Evolutionary conservation across 1,284 basidiomycete genomes (phyloP).

Genomic region (Fomes fomentarius): DNA sequence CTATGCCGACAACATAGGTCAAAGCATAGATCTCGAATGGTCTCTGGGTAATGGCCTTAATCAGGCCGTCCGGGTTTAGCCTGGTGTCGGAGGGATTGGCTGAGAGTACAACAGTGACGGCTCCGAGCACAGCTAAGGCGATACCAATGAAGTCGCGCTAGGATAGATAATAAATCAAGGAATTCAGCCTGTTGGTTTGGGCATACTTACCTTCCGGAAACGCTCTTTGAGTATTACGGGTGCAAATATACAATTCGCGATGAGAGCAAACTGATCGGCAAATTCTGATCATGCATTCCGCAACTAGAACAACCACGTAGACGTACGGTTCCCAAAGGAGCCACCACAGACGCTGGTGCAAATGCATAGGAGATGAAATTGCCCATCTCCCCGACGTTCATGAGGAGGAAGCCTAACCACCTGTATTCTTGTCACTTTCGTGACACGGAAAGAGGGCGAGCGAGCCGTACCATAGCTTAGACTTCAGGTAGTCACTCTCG

Average conservation of each 20-base stretch:
- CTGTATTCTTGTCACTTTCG: too few relatives aligned
- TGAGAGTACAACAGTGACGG: conserved; percentile 89
- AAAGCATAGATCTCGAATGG: conserved; percentile 78
- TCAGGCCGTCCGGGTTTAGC: conserved; percentile 70
- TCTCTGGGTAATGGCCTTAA: conserved; percentile 70
- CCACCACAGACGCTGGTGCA: conserved; percentile 93
- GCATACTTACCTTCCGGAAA: conserved; percentile 63
- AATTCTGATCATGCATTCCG: not conserved
- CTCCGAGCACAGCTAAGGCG: conserved; percentile 79
- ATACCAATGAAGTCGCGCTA: conserved; percentile 90
- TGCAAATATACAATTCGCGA: conserved; percentile 95
- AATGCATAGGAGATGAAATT: conserved; percentile 92
- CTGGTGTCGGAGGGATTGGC: conserved; percentile 72
- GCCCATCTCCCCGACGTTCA: conserved; percentile 90
- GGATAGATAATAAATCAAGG: conserved; percentile 2
- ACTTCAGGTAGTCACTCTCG: conserved; percentile 77
- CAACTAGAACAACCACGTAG: not conserved
- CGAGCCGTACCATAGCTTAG: conserved; percentile 71
- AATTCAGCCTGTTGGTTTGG: not conserved
- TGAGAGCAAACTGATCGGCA: conserved; percentile 72
- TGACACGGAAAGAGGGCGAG: not conserved
- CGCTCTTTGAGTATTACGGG: conserved; percentile 84
- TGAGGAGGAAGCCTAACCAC: conserved; percentile 90
- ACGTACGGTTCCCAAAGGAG: conserved; percentile 90
- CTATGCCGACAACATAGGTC: conserved; percentile 58